phyloP scores from a whole-genome alignment of 768 basidiomycete genomes.

The Hypholoma sublateritium region DNA sequence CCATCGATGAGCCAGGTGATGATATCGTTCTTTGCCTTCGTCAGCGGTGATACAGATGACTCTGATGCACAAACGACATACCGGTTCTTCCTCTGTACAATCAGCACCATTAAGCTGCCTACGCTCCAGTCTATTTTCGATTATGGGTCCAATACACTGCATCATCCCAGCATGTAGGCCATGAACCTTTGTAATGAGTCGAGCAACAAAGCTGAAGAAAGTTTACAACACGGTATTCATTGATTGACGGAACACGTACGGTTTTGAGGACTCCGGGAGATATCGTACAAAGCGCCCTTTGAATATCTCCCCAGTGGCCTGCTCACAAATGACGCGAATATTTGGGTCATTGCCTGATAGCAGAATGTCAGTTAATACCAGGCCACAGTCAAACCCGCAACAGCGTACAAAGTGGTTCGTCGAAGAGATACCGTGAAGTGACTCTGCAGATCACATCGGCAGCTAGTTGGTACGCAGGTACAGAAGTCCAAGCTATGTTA shows the following conservation, averaged over 20 bases:
- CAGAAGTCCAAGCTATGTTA: neutral
- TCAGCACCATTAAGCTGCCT: too few species aligned
- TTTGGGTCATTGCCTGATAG: neutral
- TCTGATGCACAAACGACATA: neutral
- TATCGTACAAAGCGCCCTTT: neutral
- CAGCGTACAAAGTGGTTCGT: neutral
- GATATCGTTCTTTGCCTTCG: neutral
- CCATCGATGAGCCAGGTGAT: neutral
- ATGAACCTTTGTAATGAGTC: conserved; percentile 12
- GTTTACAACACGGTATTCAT: neutral
- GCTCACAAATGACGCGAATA: neutral
- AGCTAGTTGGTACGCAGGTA: neutral
- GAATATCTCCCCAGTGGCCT: neutral
- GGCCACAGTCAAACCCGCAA: neutral
- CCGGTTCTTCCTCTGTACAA: neutral
- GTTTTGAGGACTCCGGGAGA: neutral
- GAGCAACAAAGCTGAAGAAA: conserved; percentile 2
- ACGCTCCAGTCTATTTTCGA: neutral
- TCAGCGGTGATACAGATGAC: neutral
- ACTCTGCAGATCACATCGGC: neutral
- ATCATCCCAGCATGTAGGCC: neutral
- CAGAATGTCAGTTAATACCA: neutral
- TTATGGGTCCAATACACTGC: neutral
- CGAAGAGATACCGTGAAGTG: neutral
- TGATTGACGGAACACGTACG: neutral